Evolutionary conservation across 768 basidiomycete genomes (phyloP).

Genomic region (Pholiota conissans): DNA sequence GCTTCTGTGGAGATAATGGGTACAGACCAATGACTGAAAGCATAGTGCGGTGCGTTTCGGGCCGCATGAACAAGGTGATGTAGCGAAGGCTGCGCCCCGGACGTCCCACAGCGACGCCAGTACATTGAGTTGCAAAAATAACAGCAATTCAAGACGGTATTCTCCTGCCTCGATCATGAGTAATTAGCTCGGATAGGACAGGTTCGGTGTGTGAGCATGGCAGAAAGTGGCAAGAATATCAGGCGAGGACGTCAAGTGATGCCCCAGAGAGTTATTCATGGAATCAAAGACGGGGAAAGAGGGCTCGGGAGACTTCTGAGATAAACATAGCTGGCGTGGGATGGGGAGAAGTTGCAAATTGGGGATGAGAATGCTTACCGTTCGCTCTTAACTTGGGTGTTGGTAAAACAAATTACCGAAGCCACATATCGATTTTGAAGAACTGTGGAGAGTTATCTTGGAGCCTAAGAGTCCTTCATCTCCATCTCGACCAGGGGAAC

Average conservation of each 20-base stretch:
- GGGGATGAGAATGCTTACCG: not conserved
- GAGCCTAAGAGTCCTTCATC: not conserved
- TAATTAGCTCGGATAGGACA: not conserved
- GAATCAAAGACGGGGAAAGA: conserved; percentile 4
- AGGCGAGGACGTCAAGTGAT: conserved; percentile 4
- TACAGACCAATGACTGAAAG: too few relatives aligned
- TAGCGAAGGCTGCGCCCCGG: not conserved
- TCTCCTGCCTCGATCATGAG: not conserved
- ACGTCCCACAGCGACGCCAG: not conserved
- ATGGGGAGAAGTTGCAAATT: not conserved
- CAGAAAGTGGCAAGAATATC: not conserved
- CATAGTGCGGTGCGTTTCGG: conserved; percentile 1
- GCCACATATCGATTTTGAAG: not conserved
- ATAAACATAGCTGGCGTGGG: not conserved
- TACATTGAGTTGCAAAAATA: conserved; percentile 5
- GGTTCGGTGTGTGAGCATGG: not conserved
- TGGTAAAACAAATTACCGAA: not conserved
- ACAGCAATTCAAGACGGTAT: not conserved
- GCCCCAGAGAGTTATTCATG: conserved; percentile 3
- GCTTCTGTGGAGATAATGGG: too few relatives aligned
- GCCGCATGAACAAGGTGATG: not conserved
- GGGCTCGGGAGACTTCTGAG: not conserved
- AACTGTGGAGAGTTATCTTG: too few relatives aligned
- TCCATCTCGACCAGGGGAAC: not conserved
- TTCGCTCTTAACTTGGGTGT: not conserved